phyloP scores from a whole-genome alignment of 176 grass and related monocot species.

The Neostapfia colusana region DNA sequence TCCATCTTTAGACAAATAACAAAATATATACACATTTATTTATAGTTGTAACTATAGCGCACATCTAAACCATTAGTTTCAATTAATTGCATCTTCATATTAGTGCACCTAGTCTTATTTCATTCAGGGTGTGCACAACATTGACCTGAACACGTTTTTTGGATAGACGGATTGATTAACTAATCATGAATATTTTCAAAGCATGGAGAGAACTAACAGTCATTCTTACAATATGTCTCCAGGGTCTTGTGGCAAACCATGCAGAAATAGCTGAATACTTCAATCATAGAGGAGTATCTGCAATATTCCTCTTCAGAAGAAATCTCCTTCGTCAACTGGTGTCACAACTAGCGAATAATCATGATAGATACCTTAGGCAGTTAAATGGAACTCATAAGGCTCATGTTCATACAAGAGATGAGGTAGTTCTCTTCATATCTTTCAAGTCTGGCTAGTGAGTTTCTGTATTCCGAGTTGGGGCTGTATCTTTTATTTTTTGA shows the following conservation, averaged over 20 bases:
- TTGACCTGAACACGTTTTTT: not conserved
- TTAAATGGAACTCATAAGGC: constrained; percentile 92
- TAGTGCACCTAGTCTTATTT: not conserved
- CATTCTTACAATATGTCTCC: constrained; percentile 30
- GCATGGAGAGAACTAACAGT: not conserved
- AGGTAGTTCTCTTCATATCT: constrained; percentile 44
- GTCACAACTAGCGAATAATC: constrained; percentile 72
- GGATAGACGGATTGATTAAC: not conserved
- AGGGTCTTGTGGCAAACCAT: constrained; percentile 78
- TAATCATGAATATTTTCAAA: constrained; percentile 17
- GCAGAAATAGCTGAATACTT: constrained; percentile 66
- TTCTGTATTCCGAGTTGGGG: constrained; percentile 9
- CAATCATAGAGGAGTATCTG: constrained; percentile 59
- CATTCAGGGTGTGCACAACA: constrained; percentile 3
- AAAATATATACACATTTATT: not conserved
- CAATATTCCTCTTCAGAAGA: constrained; percentile 83
- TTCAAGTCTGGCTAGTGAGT: not conserved
- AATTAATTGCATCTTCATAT: not conserved
- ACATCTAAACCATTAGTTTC: not conserved
- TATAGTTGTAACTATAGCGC: not conserved
- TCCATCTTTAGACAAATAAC: constrained; percentile 1
- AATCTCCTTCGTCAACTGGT: constrained; percentile 80
- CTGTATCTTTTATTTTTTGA: constrained; percentile 12
- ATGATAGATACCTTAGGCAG: constrained; percentile 77
- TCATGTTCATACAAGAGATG: constrained; percentile 70